Percentiles rank a stretch among this genome's conserved stretches.
Conservation (phyloP, 176 grass and related monocot species). For the Oryza nivara region DNA sequence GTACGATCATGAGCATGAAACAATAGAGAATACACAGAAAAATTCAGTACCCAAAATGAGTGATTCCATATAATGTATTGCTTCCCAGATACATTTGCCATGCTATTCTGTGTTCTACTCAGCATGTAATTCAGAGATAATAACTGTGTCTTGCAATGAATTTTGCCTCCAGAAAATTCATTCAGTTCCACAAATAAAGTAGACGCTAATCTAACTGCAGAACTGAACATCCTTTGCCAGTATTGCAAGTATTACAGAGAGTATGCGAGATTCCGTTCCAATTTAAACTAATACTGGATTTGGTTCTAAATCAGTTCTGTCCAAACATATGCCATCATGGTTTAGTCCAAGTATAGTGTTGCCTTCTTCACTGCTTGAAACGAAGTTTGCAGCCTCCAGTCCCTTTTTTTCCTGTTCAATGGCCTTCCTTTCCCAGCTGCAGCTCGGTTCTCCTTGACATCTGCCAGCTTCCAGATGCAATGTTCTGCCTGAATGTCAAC, state of each 20-base stretch:
- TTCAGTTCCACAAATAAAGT: background rate
- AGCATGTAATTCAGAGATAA: background rate
- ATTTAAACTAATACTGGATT: background rate
- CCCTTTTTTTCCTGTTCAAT: slow-evolving; percentile 80
- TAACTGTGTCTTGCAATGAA: background rate
- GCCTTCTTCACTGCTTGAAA: slow-evolving; percentile 67
- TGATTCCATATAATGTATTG: background rate
- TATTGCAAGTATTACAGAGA: background rate
- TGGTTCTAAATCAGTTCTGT: background rate
- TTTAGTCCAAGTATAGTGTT: slow-evolving; percentile 69
- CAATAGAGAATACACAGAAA: background rate
- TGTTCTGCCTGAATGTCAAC: slow-evolving; percentile 48
- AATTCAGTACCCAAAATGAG: background rate
- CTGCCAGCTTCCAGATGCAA: slow-evolving; percentile 84
- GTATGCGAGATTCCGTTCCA: background rate
- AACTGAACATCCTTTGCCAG: slow-evolving; percentile 5
- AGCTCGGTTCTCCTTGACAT: slow-evolving; percentile 81
- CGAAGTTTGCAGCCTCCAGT: slow-evolving; percentile 77
- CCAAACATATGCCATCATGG: slow-evolving; percentile 1
- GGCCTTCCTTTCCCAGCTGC: slow-evolving; percentile 79
- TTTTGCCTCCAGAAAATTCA: background rate
- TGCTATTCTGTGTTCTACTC: background rate
- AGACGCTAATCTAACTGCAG: slow-evolving; percentile 22
- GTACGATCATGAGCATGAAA: slow-evolving; percentile 4
- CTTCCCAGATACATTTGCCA: background rate